Percentiles rank a stretch among this genome's conserved stretches.
These are phyloP conservation scores for Acacia concinna DNA, from an alignment of 331 rosid species.

Conservation along the genomic window DNA sequence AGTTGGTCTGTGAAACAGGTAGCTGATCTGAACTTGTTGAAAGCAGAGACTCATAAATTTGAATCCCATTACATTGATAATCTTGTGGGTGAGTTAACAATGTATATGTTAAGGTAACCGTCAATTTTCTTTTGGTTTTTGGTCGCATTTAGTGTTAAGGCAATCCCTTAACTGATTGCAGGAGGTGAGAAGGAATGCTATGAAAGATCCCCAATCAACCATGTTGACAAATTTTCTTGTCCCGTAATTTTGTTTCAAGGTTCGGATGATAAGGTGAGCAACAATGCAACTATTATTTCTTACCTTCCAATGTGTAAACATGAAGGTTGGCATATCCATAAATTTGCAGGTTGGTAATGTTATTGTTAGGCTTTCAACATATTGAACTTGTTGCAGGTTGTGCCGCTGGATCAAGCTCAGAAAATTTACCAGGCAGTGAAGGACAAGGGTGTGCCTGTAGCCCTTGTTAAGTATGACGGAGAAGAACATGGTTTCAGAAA, in stretches of 20 bases:
- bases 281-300: slow-evolving; percentile 5
- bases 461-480: too few relatives aligned
- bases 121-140: slow-evolving; percentile 8
- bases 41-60: slow-evolving; percentile 82
- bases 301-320: slow-evolving; percentile 9
- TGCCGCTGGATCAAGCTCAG: too few relatives aligned
- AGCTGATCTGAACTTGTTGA: slow-evolving; percentile 71
- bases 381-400: too few relatives aligned
- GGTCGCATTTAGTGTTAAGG: slow-evolving; percentile 1
- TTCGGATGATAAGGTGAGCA: slow-evolving; percentile 80
- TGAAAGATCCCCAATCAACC: slow-evolving; percentile 85
- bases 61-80: slow-evolving; percentile 74
- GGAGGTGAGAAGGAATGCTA: slow-evolving; percentile 61
- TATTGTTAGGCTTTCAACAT: too few relatives aligned
- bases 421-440: too few relatives aligned
- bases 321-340: neutral
- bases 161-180: slow-evolving; percentile 44
- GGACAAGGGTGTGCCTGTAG: too few relatives aligned
- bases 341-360: too few relatives aligned
- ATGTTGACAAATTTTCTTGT: slow-evolving; percentile 74
- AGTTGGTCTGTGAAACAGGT: slow-evolving; percentile 50
- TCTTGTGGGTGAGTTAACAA: slow-evolving; percentile 70
- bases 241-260: slow-evolving; percentile 91
- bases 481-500: too few relatives aligned
- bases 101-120: neutral